phyloP scores from a whole-genome alignment of 1,139 yeast species.

The Casaregolazyma lundiana region DNA sequence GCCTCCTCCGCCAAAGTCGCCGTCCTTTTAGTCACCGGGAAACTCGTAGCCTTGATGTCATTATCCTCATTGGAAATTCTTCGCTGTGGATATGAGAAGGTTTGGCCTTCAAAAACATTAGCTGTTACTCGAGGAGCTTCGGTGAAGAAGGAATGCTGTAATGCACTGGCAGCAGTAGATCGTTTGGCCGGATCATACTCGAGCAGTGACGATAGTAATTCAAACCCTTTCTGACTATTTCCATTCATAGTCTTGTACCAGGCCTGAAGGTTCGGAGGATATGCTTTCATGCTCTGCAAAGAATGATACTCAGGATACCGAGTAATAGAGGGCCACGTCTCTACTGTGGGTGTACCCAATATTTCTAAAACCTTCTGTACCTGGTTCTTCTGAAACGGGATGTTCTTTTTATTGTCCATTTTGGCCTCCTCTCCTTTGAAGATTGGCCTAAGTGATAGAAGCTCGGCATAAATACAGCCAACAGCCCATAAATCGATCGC shows the following conservation, averaged over 20 bases:
- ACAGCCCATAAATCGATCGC: slow-evolving; percentile 97
- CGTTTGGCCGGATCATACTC: slow-evolving; percentile 83
- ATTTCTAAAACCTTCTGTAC: slow-evolving; percentile 85
- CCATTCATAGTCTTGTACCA: slow-evolving; percentile 89
- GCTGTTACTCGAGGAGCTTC: slow-evolving; percentile 61
- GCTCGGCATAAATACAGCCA: slow-evolving; percentile 92
- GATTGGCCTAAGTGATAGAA: slow-evolving; percentile 81
- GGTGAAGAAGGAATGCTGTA: slow-evolving; percentile 70
- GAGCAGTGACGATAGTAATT: slow-evolving; percentile 58
- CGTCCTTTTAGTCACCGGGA: slow-evolving; percentile 23
- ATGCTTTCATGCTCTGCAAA: slow-evolving; percentile 57
- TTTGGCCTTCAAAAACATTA: slow-evolving; percentile 41
- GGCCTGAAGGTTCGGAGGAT: slow-evolving; percentile 62
- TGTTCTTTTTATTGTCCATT: slow-evolving; percentile 85
- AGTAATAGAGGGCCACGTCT: slow-evolving; percentile 70
- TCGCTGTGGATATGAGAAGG: slow-evolving; percentile 36
- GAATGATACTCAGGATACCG: slow-evolving; percentile 83
- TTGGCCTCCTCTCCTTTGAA: slow-evolving; percentile 98
- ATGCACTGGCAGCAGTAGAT: slow-evolving; percentile 67
- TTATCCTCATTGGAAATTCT: slow-evolving; percentile 38
- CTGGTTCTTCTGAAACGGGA: slow-evolving; percentile 92
- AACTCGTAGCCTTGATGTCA: slow-evolving; percentile 32
- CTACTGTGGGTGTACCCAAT: slow-evolving; percentile 74
- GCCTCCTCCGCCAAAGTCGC: slow-evolving; percentile 20
- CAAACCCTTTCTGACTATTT: slow-evolving; percentile 60